Conservation (phyloP, 768 basidiomycete genomes). For the Auricularia auricula-judae region DNA sequence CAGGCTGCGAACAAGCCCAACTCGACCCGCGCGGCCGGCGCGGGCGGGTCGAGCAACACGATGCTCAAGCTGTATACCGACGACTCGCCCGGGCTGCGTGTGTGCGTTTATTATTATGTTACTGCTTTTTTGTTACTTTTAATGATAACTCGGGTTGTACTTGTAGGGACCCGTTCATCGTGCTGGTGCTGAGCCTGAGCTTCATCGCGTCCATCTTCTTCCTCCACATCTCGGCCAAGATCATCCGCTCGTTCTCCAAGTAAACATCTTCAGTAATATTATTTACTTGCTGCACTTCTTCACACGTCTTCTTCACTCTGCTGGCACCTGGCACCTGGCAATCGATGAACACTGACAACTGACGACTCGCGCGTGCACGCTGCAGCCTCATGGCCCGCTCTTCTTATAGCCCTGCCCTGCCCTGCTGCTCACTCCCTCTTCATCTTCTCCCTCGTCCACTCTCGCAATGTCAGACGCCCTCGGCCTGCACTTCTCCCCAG, state of each 20-base stretch:
- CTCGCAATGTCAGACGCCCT: background rate
- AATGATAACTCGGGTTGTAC: background rate
- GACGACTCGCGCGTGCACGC: too few relatives aligned
- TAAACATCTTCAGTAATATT: constrained; percentile 20
- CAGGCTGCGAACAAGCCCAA: constrained; percentile 64
- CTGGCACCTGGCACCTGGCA: too few relatives aligned
- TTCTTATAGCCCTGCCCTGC: too few relatives aligned
- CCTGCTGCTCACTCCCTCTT: background rate
- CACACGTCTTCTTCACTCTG: too few relatives aligned
- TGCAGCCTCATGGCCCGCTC: too few relatives aligned
- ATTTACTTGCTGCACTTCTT: background rate
- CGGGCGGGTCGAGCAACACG: constrained; percentile 93
- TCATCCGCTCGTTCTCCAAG: constrained; percentile 84
- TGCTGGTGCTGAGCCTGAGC: constrained; percentile 86
- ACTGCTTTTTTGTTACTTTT: background rate
- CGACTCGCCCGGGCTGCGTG: constrained; percentile 91
- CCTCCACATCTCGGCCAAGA: constrained; percentile 93
- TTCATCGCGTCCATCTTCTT: constrained; percentile 99
- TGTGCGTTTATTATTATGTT: constrained; percentile 48
- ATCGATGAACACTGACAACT: too few relatives aligned
- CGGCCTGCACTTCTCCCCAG: background rate
- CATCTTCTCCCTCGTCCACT: background rate
- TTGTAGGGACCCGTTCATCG: constrained; percentile 87
- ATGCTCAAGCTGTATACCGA: constrained; percentile 99
- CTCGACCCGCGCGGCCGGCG: constrained; percentile 82